Percentiles rank a stretch among this genome's conserved stretches.
Conservation (phyloP, 164 flowering plant species). For the Sextonia rubra region DNA sequence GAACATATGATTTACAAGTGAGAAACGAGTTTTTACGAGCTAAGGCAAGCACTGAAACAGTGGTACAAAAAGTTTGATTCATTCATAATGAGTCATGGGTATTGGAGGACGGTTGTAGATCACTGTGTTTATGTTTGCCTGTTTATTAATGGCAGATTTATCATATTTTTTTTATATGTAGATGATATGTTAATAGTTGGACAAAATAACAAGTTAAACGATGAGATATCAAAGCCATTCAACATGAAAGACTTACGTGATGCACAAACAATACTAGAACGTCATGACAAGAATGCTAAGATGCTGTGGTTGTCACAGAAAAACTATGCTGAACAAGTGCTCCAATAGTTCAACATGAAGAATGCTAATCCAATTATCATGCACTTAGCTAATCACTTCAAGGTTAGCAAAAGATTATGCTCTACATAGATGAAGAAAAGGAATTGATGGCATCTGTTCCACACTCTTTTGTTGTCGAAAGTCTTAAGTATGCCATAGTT, state of each 20-base stretch:
- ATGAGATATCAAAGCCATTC: neutral
- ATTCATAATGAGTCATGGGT: too few relatives aligned
- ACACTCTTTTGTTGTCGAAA: too few relatives aligned
- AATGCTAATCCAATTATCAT: neutral
- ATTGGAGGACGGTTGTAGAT: too few relatives aligned
- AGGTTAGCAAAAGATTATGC: neutral
- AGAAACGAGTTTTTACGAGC: too few relatives aligned
- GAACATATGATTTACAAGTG: too few relatives aligned
- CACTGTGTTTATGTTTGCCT: too few relatives aligned
- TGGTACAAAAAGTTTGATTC: too few relatives aligned
- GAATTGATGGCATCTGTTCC: neutral
- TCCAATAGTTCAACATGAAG: too few relatives aligned
- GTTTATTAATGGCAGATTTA: neutral
- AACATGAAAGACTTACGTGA: too few relatives aligned
- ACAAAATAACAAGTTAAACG: neutral
- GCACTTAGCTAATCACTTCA: neutral
- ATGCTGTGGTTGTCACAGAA: too few relatives aligned
- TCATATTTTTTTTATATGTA: neutral
- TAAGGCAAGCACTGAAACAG: too few relatives aligned
- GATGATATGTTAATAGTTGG: neutral
- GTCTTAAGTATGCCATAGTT: too few relatives aligned
- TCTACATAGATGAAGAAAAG: neutral
- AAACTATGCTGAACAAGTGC: neutral
- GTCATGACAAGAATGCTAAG: neutral
- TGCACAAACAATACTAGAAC: neutral